These are phyloP conservation scores for Lycium barbarum DNA, from an alignment of 257 asterid genomes.

Conservation along the genomic window DNA sequence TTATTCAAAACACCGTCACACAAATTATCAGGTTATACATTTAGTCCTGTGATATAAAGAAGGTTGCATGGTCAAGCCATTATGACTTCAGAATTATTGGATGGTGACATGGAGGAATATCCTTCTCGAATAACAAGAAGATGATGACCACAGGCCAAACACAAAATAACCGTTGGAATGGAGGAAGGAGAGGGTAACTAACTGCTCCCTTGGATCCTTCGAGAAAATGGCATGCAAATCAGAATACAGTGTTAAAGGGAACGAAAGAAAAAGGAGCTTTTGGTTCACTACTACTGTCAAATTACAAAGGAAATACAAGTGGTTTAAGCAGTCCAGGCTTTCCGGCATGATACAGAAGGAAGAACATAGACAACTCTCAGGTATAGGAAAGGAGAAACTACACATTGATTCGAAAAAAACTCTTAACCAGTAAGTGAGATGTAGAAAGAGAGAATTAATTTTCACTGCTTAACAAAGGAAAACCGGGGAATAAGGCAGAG, in stretches of 20 bases:
- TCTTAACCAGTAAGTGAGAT: neutral
- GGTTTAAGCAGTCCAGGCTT: neutral
- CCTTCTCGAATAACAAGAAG: neutral
- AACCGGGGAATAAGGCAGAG: neutral
- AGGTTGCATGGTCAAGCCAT: conserved; percentile 12
- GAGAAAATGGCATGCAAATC: neutral
- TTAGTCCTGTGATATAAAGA: neutral
- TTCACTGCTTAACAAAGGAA: conserved; percentile 17
- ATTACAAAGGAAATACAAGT: conserved; percentile 6
- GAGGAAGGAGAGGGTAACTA: conserved; percentile 12
- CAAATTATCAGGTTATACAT: neutral
- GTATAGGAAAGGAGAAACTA: conserved; percentile 20
- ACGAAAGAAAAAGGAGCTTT: conserved; percentile 18
- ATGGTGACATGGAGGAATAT: conserved; percentile 1
- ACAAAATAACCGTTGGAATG: conserved; percentile 23
- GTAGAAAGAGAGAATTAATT: neutral
- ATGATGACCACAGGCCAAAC: neutral
- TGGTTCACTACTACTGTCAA: neutral
- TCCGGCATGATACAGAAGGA: conserved; percentile 6
- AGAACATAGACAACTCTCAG: conserved; percentile 19
- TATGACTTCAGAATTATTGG: conserved; percentile 2
- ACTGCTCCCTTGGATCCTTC: neutral
- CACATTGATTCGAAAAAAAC: neutral
- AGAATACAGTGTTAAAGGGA: neutral
- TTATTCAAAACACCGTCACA: neutral